Base-by-base conservation (phyloP, 179 eudicot genomes). In the Drosera spatulata region DNA sequence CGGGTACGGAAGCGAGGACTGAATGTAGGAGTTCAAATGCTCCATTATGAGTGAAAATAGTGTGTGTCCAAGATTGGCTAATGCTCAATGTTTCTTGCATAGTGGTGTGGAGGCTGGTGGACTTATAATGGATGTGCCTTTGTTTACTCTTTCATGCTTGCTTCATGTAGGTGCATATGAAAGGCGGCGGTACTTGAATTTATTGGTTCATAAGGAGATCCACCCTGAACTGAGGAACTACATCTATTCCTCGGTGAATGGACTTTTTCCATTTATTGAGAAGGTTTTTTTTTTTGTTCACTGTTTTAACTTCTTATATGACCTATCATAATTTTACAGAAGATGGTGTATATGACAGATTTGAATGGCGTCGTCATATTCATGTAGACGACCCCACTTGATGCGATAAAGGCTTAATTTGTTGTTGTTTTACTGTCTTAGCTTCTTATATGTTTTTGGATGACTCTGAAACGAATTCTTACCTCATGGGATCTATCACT, bases 181-280 rank as follows among this genome's bases (percentile, higher is more conserved):
- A 70, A 83, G 95, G 64, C 70, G 84, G 70, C 72, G 94, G 44
- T 88, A 91, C 68, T 81, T 85, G 96, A 91, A 91, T 64, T 50
- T 88, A 13, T 91, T 91, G 74, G 97, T 85, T 63, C 97, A 91
- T 48, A 88, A 73, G 72, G 96, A 96, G 65, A 74, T 71, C 7
- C 88, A 85, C 69, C 97, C 95, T 65, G 79, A 85, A 71, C 91
- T 91, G 46, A 46, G 76, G 58, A 84, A 88, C 2, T 91, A 91
- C 74, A 85, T 91, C 58, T 82, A 72, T 67, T 77, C 89, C 53
- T 71, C 91, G 22, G 82, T 91, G 45, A 63, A 59, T 73, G 85
- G 84, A 45, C 95, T 91, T 58, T 71, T 67, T 69, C 81, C 86
- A 66, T 83, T 77, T 63, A 53, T 91, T 2, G 66, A 74, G 55